Conservation (phyloP, 257 asterid species). For the Solanum bukasovii region DNA sequence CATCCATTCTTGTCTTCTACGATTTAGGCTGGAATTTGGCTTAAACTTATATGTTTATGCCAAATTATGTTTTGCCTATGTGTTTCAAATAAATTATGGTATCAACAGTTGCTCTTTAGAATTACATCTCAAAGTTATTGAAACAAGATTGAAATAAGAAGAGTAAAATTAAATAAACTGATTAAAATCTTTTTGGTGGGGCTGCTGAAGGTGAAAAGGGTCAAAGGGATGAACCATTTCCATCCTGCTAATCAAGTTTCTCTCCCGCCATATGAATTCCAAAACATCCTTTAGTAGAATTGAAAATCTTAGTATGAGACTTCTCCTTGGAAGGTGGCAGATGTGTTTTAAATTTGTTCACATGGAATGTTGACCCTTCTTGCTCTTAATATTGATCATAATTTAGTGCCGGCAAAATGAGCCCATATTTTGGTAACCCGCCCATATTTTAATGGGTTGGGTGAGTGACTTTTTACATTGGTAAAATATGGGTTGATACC, state of each 20-base stretch:
- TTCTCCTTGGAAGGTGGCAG: not conserved
- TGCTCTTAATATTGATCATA: not conserved
- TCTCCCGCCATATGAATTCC: not conserved
- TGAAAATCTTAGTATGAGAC: not conserved
- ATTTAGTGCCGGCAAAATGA: too few relatives aligned
- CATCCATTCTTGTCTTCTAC: not conserved
- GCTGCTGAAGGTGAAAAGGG: not conserved
- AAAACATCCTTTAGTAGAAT: not conserved
- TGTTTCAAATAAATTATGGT: not conserved
- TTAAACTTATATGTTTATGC: not conserved
- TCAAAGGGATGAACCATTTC: not conserved
- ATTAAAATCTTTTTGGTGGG: not conserved
- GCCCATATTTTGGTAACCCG: too few relatives aligned
- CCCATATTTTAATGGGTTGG: too few relatives aligned
- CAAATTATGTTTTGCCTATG: not conserved
- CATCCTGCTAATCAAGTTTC: not conserved
- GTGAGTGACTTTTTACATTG: too few relatives aligned
- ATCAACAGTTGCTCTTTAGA: not conserved
- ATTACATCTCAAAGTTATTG: not conserved
- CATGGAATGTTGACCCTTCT: not conserved
- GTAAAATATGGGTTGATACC: too few relatives aligned
- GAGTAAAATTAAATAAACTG: not conserved
- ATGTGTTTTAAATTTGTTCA: not conserved
- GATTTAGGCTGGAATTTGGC: not conserved
- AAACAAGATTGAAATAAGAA: not conserved